Evolutionary conservation across 2,329 filamentous ascomycete genomes (phyloP).

Genomic region (Clonostachys byssicola): DNA sequence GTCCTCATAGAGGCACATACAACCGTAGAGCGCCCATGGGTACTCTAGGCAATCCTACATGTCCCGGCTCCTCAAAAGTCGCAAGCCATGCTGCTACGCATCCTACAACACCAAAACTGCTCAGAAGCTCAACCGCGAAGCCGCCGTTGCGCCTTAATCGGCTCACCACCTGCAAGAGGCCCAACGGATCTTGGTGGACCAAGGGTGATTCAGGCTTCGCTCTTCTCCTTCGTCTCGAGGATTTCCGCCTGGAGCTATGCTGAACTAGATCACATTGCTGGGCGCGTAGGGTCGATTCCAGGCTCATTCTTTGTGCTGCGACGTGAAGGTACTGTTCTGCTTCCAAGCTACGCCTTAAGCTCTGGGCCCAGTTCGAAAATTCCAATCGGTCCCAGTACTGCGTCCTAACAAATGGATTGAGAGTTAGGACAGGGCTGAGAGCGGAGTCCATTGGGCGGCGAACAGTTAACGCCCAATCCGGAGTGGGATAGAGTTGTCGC

Average conservation of each 20-base stretch:
- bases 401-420: slow-evolving; percentile 8
- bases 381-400: slow-evolving; percentile 23
- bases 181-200: slow-evolving; percentile 69
- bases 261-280: not conserved
- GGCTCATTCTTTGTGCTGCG: not conserved
- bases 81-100: slow-evolving; percentile 60
- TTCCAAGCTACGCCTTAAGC: slow-evolving; percentile 25
- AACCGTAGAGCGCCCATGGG: too few relatives aligned
- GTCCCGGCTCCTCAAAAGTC: too few relatives aligned
- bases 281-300: not conserved
- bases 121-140: slow-evolving; percentile 68
- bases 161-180: slow-evolving; percentile 66
- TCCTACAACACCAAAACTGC: slow-evolving; percentile 70
- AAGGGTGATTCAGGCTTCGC: slow-evolving; percentile 20
- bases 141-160: slow-evolving; percentile 61
- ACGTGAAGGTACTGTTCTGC: slow-evolving; percentile 14
- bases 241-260: not conserved
- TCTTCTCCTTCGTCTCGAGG: slow-evolving; percentile 9
- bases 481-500: not conserved
- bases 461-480: slow-evolving; percentile 5
- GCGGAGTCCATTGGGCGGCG: slow-evolving; percentile 2
- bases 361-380: slow-evolving; percentile 28
- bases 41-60: too few relatives aligned
- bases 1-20: too few relatives aligned
- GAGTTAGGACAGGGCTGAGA: slow-evolving; percentile 4